Evolutionary conservation across 139 green algal genomes (phyloP).

Genomic region (Micromonas pusilla): DNA sequence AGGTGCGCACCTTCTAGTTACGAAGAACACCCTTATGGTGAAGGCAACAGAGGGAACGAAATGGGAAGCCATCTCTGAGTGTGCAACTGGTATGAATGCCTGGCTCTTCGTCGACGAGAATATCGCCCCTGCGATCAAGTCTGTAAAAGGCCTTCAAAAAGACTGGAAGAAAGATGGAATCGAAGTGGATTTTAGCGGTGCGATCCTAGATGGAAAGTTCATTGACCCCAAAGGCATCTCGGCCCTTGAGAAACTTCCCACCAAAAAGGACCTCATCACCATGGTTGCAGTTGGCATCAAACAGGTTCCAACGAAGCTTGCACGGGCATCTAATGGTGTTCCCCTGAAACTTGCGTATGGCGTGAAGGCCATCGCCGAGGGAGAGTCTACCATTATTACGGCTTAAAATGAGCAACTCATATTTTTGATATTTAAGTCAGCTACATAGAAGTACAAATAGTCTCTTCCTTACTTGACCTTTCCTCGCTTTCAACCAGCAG

Average conservation of each 20-base stretch:
- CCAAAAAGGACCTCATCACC: conserved; percentile 15
- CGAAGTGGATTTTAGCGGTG: conserved; percentile 12
- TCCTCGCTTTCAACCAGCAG: background rate
- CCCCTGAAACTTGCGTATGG: conserved; percentile 4
- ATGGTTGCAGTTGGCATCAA: conserved; percentile 20
- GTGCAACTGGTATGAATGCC: conserved; percentile 18
- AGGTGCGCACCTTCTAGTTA: background rate
- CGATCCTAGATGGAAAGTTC: conserved; percentile 11
- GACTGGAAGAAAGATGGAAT: conserved; percentile 14
- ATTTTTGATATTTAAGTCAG: conserved; percentile 1
- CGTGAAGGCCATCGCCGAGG: background rate
- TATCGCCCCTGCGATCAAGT: conserved; percentile 14
- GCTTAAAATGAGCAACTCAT: background rate
- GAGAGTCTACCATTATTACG: background rate
- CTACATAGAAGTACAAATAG: too few relatives aligned
- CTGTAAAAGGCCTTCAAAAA: background rate
- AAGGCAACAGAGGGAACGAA: conserved; percentile 10
- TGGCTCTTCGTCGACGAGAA: conserved; percentile 28
- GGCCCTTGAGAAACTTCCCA: conserved; percentile 11
- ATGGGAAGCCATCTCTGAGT: background rate
- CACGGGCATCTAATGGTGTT: conserved; percentile 6
- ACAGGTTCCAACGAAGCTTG: conserved; percentile 21
- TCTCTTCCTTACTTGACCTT: background rate
- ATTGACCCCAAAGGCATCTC: background rate
- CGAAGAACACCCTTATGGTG: conserved; percentile 21